A percentile compares a stretch with the other conserved stretches of the same genome.
Evolutionary conservation across 2,329 filamentous ascomycete genomes (phyloP).

Genomic region (Aspergillus carbonarius): DNA sequence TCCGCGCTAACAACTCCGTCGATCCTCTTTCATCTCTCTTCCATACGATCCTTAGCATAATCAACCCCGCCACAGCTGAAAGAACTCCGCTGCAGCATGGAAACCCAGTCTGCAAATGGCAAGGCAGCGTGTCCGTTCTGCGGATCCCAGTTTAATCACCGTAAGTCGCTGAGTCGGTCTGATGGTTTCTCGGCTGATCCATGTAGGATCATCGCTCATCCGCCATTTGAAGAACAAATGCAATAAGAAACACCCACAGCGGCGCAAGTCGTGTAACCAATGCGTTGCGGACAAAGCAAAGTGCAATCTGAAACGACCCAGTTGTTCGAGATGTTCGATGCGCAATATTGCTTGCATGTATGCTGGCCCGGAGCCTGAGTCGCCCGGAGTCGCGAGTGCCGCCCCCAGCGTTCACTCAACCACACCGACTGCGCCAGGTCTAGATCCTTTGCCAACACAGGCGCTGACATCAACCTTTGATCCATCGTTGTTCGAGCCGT

Average conservation of each 20-base stretch:
- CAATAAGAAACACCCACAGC: neutral
- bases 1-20: too few species aligned
- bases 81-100: neutral
- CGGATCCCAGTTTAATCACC: neutral
- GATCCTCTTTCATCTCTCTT: too few species aligned
- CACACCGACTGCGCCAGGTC: neutral
- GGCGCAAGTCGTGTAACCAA: constrained; percentile 4
- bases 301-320: constrained; percentile 8
- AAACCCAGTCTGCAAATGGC: neutral
- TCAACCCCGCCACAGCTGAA: neutral
- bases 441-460: neutral
- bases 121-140: neutral
- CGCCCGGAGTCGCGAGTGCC: neutral
- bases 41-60: too few species aligned
- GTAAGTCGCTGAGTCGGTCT: neutral
- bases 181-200: neutral
- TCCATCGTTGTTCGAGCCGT: neutral
- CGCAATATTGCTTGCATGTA: constrained; percentile 1
- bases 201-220: constrained; percentile 6
- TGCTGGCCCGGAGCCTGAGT: neutral
- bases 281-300: constrained; percentile 2
- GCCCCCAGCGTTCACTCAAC: too few species aligned
- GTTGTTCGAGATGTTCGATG: constrained; percentile 5
- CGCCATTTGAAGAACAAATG: constrained; percentile 6
- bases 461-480: neutral